phyloP scores from a whole-genome alignment of 768 basidiomycete species.

The Boletus subcaerulescens region DNA sequence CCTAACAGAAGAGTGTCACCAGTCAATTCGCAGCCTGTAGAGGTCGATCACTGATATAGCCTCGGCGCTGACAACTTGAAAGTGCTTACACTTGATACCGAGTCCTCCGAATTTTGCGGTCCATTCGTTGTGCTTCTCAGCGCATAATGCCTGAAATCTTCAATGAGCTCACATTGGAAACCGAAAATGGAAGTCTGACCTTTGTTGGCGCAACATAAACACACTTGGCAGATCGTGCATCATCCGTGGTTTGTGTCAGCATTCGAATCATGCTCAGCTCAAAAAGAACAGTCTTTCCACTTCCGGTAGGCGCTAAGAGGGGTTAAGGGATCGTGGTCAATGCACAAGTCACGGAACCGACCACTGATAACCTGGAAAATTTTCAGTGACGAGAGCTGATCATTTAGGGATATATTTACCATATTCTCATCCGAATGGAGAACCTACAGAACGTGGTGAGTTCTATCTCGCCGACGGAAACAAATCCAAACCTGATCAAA shows the following conservation, averaged over 20 bases:
- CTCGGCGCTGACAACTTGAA: not conserved
- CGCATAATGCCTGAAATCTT: slow-evolving; percentile 70
- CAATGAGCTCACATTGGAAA: not conserved
- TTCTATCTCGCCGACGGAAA: not conserved
- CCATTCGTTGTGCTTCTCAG: slow-evolving; percentile 87
- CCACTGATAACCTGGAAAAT: slow-evolving; percentile 65
- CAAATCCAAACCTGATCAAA: slow-evolving; percentile 57
- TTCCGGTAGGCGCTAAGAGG: slow-evolving; percentile 83
- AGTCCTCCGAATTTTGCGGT: slow-evolving; percentile 69
- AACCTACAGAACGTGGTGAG: slow-evolving; percentile 41
- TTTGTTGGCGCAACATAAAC: slow-evolving; percentile 95
- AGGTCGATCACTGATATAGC: not conserved
- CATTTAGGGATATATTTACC: slow-evolving; percentile 35
- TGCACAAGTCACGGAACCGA: slow-evolving; percentile 27
- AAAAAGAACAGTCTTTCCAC: slow-evolving; percentile 94
- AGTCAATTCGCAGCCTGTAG: slow-evolving; percentile 80
- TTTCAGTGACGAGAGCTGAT: slow-evolving; percentile 9
- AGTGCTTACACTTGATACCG: slow-evolving; percentile 66
- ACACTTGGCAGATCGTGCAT: slow-evolving; percentile 50
- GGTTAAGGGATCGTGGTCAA: slow-evolving; percentile 3
- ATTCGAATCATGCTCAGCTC: slow-evolving; percentile 85
- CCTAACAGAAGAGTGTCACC: slow-evolving; percentile 81
- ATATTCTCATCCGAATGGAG: slow-evolving; percentile 59
- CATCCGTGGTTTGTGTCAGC: slow-evolving; percentile 43
- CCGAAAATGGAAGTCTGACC: slow-evolving; percentile 36